Percentiles rank a stretch among this genome's conserved stretches.
Conservation (phyloP, 371 early-diverging fungal species). For the Apophysomyces trapeziformis region DNA sequence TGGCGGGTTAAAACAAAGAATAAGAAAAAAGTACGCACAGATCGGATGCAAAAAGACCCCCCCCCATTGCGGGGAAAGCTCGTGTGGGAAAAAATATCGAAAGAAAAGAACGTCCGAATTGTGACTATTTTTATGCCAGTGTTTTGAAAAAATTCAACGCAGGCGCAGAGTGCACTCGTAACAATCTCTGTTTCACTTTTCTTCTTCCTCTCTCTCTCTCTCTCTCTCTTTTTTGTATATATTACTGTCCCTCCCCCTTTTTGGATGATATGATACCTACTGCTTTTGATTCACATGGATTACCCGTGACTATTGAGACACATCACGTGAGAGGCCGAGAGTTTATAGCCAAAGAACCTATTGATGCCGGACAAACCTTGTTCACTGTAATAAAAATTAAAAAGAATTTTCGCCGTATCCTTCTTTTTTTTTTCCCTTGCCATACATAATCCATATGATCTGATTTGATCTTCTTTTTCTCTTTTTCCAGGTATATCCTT, state of each 20-base stretch:
- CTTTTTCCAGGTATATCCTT: slow-evolving; percentile 29
- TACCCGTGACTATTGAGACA: slow-evolving; percentile 19
- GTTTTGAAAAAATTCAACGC: too few relatives aligned
- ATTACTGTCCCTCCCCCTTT: too few relatives aligned
- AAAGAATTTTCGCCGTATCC: background rate
- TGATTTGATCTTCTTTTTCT: background rate
- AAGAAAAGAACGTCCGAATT: too few relatives aligned
- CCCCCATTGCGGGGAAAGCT: too few relatives aligned
- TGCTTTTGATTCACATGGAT: slow-evolving; percentile 14
- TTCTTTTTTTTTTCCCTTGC: background rate
- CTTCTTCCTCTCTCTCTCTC: background rate
- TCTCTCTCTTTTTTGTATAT: background rate
- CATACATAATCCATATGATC: background rate
- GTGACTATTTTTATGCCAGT: too few relatives aligned
- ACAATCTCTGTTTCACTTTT: background rate
- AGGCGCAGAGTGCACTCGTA: too few relatives aligned
- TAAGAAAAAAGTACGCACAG: too few relatives aligned
- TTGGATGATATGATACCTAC: background rate
- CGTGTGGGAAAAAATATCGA: too few relatives aligned
- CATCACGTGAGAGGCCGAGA: slow-evolving; percentile 31
- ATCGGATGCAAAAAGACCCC: too few relatives aligned
- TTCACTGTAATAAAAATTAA: slow-evolving; percentile 21
- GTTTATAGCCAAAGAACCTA: slow-evolving; percentile 21
- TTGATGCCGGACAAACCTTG: slow-evolving; percentile 17
- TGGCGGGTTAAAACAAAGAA: too few relatives aligned